These are phyloP conservation scores for Pelargonium hybrid DNA, from an alignment of 441 rosid genomes.

Conservation along the genomic window DNA sequence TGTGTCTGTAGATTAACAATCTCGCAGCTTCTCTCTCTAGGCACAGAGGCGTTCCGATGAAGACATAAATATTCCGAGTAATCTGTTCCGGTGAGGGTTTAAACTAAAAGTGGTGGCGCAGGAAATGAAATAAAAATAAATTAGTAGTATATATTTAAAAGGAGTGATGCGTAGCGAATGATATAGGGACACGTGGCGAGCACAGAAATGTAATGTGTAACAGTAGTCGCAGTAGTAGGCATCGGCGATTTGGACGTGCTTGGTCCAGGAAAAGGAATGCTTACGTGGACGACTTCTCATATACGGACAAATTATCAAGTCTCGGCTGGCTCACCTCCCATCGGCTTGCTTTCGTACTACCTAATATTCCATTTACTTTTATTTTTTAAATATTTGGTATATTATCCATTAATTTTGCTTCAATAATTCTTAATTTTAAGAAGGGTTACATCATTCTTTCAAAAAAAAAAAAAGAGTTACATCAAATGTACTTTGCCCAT, in stretches of 20 bases:
- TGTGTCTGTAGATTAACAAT: neutral
- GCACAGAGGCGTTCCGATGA: neutral
- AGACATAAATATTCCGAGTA: neutral
- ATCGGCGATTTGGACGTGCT: slow-evolving; percentile 3
- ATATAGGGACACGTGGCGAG: neutral
- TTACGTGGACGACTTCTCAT: neutral
- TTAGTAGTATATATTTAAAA: neutral
- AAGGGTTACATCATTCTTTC: too few relatives aligned
- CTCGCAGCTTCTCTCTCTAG: neutral
- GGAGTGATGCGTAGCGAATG: neutral
- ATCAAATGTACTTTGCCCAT: too few relatives aligned
- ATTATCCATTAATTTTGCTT: too few relatives aligned
- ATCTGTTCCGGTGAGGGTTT: neutral
- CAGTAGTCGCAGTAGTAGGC: neutral
- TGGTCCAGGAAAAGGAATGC: neutral
- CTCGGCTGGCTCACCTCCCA: too few relatives aligned
- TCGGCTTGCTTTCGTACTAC: too few relatives aligned
- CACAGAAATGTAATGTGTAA: neutral
- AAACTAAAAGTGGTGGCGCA: too few relatives aligned
- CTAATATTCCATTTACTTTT: too few relatives aligned
- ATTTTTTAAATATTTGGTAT: too few relatives aligned
- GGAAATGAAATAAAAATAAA: neutral
- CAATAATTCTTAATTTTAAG: too few relatives aligned
- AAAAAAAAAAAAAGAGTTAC: too few relatives aligned
- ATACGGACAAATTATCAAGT: neutral